A percentile compares a stretch with the other conserved stretches of the same genome.
Evolutionary conservation across 2,329 filamentous ascomycete genomes (phyloP).

Genomic region (Massarina eburnea): DNA sequence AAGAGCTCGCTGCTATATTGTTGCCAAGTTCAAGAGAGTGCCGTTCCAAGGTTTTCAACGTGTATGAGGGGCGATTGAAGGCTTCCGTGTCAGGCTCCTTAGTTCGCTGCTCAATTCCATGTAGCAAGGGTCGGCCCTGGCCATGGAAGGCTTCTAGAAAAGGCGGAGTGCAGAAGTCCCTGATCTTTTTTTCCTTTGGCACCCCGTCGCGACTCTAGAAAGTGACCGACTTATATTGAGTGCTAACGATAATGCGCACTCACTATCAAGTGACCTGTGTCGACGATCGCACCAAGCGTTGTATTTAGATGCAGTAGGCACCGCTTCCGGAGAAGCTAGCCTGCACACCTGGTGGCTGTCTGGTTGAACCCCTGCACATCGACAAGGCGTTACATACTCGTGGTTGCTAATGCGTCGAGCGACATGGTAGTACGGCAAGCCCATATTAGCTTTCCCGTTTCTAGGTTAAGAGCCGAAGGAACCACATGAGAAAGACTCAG

Average conservation of each 20-base stretch:
- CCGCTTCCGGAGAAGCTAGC: too few species aligned
- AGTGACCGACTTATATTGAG: too few species aligned
- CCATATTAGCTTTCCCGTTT: too few species aligned
- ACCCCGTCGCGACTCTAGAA: too few species aligned
- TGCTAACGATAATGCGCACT: too few species aligned
- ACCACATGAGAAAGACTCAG: not conserved
- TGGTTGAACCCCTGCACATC: not conserved
- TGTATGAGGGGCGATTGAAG: conserved; percentile 22
- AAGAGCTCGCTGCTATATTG: conserved; percentile 18
- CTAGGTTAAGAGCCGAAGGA: too few species aligned
- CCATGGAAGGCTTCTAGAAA: conserved; percentile 23
- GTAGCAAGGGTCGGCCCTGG: conserved; percentile 16
- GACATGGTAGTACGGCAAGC: too few species aligned
- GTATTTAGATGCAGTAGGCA: too few species aligned
- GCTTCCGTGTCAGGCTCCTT: conserved; percentile 26
- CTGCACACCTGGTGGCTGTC: not conserved
- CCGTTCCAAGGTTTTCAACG: conserved; percentile 16
- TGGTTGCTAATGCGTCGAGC: too few species aligned
- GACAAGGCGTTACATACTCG: not conserved
- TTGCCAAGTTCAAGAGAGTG: conserved; percentile 27
- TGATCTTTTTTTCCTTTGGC: too few species aligned
- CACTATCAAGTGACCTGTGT: too few species aligned
- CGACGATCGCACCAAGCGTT: too few species aligned
- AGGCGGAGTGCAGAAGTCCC: conserved; percentile 22
- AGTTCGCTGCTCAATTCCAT: conserved; percentile 25